phyloP scores from a whole-genome alignment of 2,329 filamentous ascomycete species.

The Sporothrix curviconia region DNA sequence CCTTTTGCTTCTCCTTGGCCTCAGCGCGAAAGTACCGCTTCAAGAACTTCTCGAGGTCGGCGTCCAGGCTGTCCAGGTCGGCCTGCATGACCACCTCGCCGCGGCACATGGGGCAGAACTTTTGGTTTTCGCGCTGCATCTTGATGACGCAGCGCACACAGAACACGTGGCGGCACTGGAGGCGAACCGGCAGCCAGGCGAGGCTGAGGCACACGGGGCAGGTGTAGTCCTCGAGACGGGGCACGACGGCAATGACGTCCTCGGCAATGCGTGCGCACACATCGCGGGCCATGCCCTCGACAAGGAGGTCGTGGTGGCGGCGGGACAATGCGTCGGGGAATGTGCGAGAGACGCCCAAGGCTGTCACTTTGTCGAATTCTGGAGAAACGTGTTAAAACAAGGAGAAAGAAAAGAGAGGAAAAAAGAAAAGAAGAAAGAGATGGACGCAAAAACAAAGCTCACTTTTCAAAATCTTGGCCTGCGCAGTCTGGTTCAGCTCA shows the following conservation, averaged over 20 bases:
- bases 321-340: constrained; percentile 56
- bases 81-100: constrained; percentile 64
- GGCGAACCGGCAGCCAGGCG: constrained; percentile 72
- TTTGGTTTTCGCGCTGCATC: constrained; percentile 64
- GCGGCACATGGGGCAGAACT: constrained; percentile 70
- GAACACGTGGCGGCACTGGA: constrained; percentile 70
- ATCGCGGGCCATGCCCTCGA: constrained; percentile 64
- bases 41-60: constrained; percentile 60
- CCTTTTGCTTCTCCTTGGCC: constrained; percentile 58
- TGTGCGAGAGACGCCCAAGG: constrained; percentile 58
- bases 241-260: constrained; percentile 66
- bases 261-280: constrained; percentile 68
- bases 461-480: constrained; percentile 83
- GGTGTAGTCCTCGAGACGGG: constrained; percentile 76
- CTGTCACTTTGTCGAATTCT: constrained; percentile 85
- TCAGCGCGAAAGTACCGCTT: constrained; percentile 70
- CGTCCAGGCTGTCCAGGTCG: constrained; percentile 64
- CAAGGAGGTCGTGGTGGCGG: constrained; percentile 50
- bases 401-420: not conserved
- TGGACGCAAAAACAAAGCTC: constrained; percentile 24
- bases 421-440: not conserved
- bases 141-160: constrained; percentile 79
- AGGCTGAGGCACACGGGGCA: constrained; percentile 76
- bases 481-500: constrained; percentile 72
- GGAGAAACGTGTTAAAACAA: not conserved